Evolutionary conservation across 495 filamentous ascomycete genomes (phyloP), one percentile per base, ranked within the genome.

Genomic region (Pyrenopolyporus hunteri): DNA sequence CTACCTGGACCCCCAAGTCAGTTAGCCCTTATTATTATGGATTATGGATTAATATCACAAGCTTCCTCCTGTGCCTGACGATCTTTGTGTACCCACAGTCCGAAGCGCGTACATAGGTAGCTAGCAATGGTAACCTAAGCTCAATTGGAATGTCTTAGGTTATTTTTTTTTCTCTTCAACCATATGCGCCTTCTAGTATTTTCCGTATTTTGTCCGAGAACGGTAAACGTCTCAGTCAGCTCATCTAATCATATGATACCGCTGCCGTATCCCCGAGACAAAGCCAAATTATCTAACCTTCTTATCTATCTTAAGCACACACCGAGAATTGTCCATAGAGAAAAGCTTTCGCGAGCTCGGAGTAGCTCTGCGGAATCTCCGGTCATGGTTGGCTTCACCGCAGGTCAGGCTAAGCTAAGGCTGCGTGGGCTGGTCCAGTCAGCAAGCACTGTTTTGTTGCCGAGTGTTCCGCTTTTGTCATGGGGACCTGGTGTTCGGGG

Each of bases 191-290:
- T 46, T 17, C 25, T 29, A 23, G 1, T 1, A 14, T 29, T 32
- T 46, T 29, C 43, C 43, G 43, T 32, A 17, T 28, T 28, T 31
- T 46, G 8, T 29, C 43, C 43, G 43, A 46, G 13, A 28, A 14
- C 14, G 11, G 26, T 29, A 46, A 16, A 46, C 8, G 25, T 10
- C 26, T 46, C 43, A 32, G 6, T 46, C 22, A 46, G 26, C 43
- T 46, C 8, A 8, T n/a, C 31, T n/a, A n/a, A n/a, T n/a, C n/a
- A n/a, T n/a, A n/a, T n/a, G 31, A 10, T 33, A 8, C 9, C 31
- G 31, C 9, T 33, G 3, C 19, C 25, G 6, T 32, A 20, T 37
- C 33, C 32, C 45, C 44, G 49, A 61, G 49, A 61, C 49, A 61
- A 47, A 47, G 32, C 11, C 6, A 25, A 13, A 40, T 10, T 10